These are phyloP conservation scores for Rhodotorula babjevae DNA, from an alignment of 768 basidiomycete species.

Conservation along the genomic window DNA sequence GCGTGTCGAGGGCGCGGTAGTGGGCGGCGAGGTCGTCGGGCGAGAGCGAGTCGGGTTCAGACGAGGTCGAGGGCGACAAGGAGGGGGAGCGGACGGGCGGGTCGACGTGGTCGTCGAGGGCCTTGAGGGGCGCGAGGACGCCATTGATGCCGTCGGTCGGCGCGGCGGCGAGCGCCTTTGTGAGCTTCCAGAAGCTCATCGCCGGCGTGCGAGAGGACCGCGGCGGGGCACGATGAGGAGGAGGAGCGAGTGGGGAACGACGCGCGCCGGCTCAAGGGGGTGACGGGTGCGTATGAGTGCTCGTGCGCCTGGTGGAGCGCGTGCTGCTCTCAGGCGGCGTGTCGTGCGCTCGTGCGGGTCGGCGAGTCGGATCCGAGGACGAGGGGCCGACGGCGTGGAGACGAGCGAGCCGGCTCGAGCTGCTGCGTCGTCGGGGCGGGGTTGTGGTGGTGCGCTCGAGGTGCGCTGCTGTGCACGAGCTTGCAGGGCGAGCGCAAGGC, in stretches of 20 bases:
- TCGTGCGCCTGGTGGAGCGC: too few species aligned
- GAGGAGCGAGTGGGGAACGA: background rate
- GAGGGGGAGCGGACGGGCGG: slow-evolving; percentile 1
- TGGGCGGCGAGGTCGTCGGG: background rate
- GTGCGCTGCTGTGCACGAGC: too few species aligned
- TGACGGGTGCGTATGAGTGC: too few species aligned
- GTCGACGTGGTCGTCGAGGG: slow-evolving; percentile 6
- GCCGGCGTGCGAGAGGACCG: background rate
- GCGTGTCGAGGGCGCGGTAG: slow-evolving; percentile 62
- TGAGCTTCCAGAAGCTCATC: slow-evolving; percentile 35
- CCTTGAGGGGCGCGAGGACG: slow-evolving; percentile 21
- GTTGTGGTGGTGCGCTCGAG: too few species aligned
- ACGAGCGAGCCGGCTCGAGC: too few species aligned
- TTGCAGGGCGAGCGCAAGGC: too few species aligned
- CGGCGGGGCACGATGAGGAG: background rate
- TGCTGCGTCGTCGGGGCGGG: too few species aligned
- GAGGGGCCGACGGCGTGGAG: too few species aligned
- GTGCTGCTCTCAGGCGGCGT: background rate
- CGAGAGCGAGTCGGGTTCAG: background rate
- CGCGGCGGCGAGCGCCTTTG: slow-evolving; percentile 14
- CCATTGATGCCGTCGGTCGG: slow-evolving; percentile 27
- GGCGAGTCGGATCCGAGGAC: too few species aligned
- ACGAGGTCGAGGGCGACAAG: background rate
- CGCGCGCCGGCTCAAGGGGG: background rate
- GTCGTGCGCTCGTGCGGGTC: too few species aligned